These are phyloP conservation scores for Pleurotus eryngii DNA, from an alignment of 768 basidiomycete species.

Conservation along the genomic window DNA sequence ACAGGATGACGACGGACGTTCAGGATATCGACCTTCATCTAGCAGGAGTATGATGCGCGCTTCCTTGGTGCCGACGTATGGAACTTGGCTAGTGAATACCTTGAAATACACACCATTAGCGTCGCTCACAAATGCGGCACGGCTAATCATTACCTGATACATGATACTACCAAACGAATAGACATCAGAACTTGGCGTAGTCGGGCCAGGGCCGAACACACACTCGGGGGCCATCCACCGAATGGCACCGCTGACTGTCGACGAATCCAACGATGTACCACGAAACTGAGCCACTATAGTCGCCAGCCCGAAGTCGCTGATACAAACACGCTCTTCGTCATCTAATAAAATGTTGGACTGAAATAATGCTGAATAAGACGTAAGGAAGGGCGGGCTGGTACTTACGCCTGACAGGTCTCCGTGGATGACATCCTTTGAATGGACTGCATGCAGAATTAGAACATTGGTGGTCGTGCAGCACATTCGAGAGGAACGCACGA, in stretches of 20 bases:
- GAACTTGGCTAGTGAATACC: constrained; percentile 7
- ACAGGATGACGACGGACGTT: background rate
- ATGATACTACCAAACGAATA: constrained; percentile 36
- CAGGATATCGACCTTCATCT: constrained; percentile 3
- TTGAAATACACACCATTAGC: background rate
- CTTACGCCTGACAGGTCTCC: constrained; percentile 1
- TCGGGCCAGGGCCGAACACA: background rate
- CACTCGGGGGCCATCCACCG: constrained; percentile 5
- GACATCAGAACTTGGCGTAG: constrained; percentile 21
- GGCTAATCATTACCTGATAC: constrained; percentile 12
- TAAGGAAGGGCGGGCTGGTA: no score
- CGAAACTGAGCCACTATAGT: background rate
- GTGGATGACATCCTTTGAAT: background rate
- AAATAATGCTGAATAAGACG: background rate
- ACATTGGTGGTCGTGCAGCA: background rate
- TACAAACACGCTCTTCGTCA: background rate
- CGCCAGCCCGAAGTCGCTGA: background rate
- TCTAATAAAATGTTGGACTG: constrained; percentile 2
- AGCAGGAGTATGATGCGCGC: constrained; percentile 3
- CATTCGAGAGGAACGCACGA: background rate
- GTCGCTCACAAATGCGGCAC: no score
- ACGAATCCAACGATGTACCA: background rate
- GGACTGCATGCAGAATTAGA: background rate
- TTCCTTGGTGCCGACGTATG: constrained; percentile 9
- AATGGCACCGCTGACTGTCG: background rate